Evolutionary conservation across 2,329 filamentous ascomycete genomes (phyloP), one percentile per base, ranked within the genome.

Genomic region (Neonectria ditissima): DNA sequence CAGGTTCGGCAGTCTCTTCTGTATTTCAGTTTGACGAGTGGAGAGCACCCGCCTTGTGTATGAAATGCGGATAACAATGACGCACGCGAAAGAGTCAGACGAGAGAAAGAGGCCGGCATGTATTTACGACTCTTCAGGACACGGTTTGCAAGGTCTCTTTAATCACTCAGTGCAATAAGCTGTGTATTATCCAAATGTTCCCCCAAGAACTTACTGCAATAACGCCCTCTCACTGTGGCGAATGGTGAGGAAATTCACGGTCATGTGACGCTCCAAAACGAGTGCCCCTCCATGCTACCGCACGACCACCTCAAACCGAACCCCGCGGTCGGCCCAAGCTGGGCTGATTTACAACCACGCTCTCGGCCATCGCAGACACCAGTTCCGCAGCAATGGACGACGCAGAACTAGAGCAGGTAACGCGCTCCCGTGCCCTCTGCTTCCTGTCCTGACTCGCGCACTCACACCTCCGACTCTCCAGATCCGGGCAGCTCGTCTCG

Each of bases 401-500:
- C 67, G 78, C 80, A 41, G 80, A 82, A 68, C 75, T 82, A 50
- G 80, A 81, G 22, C 78, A 80, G 75, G 80, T 80, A 65, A 24
- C 43, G 10, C 20, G 28, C 32, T 5, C 26, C 3, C 5, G 10
- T n/a, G 9, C 5, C 13, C 10, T 16, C 16, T n/a, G 20, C 20
- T 24, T 34, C 28, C 28, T 5, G n/a, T 11, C 10, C 5, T 1
- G 2, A n/a, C 16, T 13, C 2, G 2, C 5, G 30, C 5, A 32
- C 54, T 70, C 8, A 70, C 54, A 47, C 11, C 28, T 6, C 9
- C 18, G 14, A 20, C 10, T 4, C 18, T 30, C 20, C 75, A 97
- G 91, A 97, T 98, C 77, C 87, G 95, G 77, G 92, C 93, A 80
- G 95, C 95, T 74, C 93, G 96, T 67, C 90, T 97, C 58, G 92